phyloP scores from a whole-genome alignment of 345 rosid genomes.

The Erysimum cheiranthoides region DNA sequence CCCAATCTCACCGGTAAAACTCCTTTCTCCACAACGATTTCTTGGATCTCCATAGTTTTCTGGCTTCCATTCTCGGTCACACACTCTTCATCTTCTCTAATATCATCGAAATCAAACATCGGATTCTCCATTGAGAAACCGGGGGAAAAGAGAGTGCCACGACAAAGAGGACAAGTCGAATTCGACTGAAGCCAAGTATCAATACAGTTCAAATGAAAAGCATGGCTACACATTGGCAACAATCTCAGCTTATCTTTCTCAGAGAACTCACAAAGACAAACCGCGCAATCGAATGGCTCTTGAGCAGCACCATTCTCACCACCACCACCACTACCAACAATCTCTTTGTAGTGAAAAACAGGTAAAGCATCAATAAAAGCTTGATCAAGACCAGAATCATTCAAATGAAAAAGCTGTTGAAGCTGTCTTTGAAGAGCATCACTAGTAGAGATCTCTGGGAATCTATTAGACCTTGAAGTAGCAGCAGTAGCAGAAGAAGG shows the following conservation, averaged over 20 bases:
- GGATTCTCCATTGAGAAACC: slow-evolving; percentile 78
- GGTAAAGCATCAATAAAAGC: slow-evolving; percentile 90
- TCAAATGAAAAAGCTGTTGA: slow-evolving; percentile 86
- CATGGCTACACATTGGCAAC: slow-evolving; percentile 88
- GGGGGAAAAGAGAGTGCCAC: slow-evolving; percentile 71
- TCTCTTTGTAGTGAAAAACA: slow-evolving; percentile 77
- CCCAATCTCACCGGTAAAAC: slow-evolving; percentile 82
- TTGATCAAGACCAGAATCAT: slow-evolving; percentile 91
- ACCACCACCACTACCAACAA: slow-evolving; percentile 46
- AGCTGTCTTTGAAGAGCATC: slow-evolving; percentile 91
- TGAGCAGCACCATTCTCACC: slow-evolving; percentile 46
- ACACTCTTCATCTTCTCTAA: slow-evolving; percentile 66
- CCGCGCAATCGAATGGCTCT: slow-evolving; percentile 91
- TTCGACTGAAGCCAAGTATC: slow-evolving; percentile 91
- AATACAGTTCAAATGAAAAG: slow-evolving; percentile 82
- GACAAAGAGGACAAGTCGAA: slow-evolving; percentile 84
- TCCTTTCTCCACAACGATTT: slow-evolving; percentile 64
- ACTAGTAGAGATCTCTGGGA: slow-evolving; percentile 69
- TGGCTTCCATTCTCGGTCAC: slow-evolving; percentile 52
- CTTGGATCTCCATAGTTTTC: slow-evolving; percentile 66
- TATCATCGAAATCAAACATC: slow-evolving; percentile 67
- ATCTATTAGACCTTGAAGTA: slow-evolving; percentile 64
- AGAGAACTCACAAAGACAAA: slow-evolving; percentile 82
- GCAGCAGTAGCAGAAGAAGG: slow-evolving; percentile 62
- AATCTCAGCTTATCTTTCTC: slow-evolving; percentile 85